phyloP scores from a whole-genome alignment of 1,139 yeast genomes.

The Meyerozyma athensensis region DNA sequence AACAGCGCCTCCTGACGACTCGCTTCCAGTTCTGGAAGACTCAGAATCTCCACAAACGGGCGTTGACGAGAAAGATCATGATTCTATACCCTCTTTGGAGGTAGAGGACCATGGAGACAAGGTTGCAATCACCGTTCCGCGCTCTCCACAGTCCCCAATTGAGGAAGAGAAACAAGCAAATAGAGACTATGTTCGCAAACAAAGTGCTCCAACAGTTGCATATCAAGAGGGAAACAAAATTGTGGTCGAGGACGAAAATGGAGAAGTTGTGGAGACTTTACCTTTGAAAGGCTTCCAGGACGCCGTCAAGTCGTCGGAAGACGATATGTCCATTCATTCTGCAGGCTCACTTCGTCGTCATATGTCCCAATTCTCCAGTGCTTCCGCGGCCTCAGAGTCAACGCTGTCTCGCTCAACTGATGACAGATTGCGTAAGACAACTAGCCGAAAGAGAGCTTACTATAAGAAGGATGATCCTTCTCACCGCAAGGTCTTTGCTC shows the following conservation, averaged over 20 bases:
- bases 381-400: slow-evolving; percentile 16
- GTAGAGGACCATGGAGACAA: slow-evolving; percentile 1
- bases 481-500: slow-evolving; percentile 38
- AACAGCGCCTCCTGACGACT: slow-evolving; percentile 10
- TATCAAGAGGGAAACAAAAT: slow-evolving; percentile 69
- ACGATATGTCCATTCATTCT: slow-evolving; percentile 36
- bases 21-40: slow-evolving; percentile 6
- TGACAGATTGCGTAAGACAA: slow-evolving; percentile 10
- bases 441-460: slow-evolving; percentile 20
- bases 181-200: slow-evolving; percentile 4
- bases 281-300: slow-evolving; percentile 13
- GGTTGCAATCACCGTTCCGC: slow-evolving; percentile 1
- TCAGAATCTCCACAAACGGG: slow-evolving; percentile 7
- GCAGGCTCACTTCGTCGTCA: slow-evolving; percentile 36
- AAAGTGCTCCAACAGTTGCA: slow-evolving; percentile 29
- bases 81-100: slow-evolving; percentile 1
- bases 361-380: slow-evolving; percentile 28
- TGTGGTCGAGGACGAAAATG: slow-evolving; percentile 75
- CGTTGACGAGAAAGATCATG: slow-evolving; percentile 15
- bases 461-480: slow-evolving; percentile 28
- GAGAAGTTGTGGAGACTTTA: slow-evolving; percentile 60
- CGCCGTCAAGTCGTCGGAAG: slow-evolving; percentile 9
- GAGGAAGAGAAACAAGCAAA: slow-evolving; percentile 2
- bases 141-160: not conserved
- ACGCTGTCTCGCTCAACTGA: slow-evolving; percentile 10